These are phyloP conservation scores for Yamadazyma pseudoaaseri DNA, from an alignment of 1,139 yeast genomes.

Conservation along the genomic window DNA sequence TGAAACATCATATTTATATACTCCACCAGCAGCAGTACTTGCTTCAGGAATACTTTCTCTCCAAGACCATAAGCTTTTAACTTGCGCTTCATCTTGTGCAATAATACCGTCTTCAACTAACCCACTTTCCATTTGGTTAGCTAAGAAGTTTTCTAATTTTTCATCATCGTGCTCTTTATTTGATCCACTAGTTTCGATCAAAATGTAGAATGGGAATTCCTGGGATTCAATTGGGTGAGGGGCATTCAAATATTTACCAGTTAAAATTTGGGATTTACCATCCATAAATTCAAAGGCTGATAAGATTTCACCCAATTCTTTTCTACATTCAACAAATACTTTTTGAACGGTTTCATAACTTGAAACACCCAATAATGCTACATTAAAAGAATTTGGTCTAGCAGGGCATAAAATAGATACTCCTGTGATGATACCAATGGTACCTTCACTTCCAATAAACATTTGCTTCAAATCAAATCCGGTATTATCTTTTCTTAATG, in stretches of 20 bases:
- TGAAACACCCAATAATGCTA: conserved; percentile 82
- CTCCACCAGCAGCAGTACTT: conserved; percentile 83
- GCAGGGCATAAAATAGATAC: conserved; percentile 88
- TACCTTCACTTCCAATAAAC: conserved; percentile 92
- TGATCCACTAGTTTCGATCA: conserved; percentile 94
- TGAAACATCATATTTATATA: conserved; percentile 94
- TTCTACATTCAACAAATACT: conserved; percentile 76
- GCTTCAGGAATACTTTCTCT: conserved; percentile 94
- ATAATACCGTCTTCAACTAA: conserved; percentile 87
- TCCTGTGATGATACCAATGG: conserved; percentile 87
- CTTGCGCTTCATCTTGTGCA: conserved; percentile 92
- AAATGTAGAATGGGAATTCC: conserved; percentile 78
- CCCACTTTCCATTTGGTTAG: conserved; percentile 79
- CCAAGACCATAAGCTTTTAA: conserved; percentile 87
- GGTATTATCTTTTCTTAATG: conserved; percentile 89
- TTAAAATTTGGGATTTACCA: conserved; percentile 64
- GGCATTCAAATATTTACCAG: conserved; percentile 52
- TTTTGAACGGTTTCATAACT: conserved; percentile 80
- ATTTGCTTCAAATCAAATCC: conserved; percentile 91
- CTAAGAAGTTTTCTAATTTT: conserved; percentile 77
- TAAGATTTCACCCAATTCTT: conserved; percentile 78
- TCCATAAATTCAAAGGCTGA: conserved; percentile 98
- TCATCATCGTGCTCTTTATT: conserved; percentile 82
- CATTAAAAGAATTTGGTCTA: conserved; percentile 85
- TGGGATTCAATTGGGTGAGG: conserved; percentile 78